Percentiles rank a stretch among this genome's conserved stretches.
Evolutionary conservation across 805 yeast species (phyloP).

Genomic region (Candida sanyiensis): DNA sequence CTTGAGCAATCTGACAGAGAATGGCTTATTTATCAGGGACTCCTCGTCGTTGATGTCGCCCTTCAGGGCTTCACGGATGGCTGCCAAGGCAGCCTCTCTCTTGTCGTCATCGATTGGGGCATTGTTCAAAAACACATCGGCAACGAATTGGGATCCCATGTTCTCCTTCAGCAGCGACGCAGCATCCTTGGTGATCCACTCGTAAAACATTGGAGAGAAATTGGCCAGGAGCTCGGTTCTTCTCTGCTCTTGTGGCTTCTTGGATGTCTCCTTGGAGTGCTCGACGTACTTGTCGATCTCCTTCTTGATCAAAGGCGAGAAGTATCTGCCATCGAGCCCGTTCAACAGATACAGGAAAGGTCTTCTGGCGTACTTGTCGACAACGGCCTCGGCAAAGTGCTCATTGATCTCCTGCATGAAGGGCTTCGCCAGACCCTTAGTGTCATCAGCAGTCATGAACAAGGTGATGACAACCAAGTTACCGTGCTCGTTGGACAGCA

Average conservation of each 20-base stretch:
- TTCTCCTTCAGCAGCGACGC: constrained; percentile 54
- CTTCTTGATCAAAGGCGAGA: constrained; percentile 62
- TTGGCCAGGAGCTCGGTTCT: constrained; percentile 59
- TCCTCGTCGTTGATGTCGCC: constrained; percentile 61
- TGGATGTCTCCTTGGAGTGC: constrained; percentile 64
- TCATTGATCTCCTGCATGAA: constrained; percentile 56
- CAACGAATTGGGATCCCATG: constrained; percentile 76
- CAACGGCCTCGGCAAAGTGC: constrained; percentile 47
- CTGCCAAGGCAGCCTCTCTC: constrained; percentile 46
- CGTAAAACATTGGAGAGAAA: constrained; percentile 62
- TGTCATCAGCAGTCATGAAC: constrained; percentile 88
- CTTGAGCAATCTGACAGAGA: constrained; percentile 67
- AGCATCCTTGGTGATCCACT: constrained; percentile 46
- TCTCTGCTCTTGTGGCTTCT: constrained; percentile 77
- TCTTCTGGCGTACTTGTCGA: constrained; percentile 78
- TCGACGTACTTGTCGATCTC: constrained; percentile 56
- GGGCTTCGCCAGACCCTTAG: constrained; percentile 72
- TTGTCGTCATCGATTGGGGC: constrained; percentile 35
- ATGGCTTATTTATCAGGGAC: constrained; percentile 67
- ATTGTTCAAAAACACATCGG: constrained; percentile 64
- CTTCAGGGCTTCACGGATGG: constrained; percentile 51
- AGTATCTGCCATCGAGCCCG: constrained; percentile 77
- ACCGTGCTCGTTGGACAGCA: constrained; percentile 83
- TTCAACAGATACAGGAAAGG: constrained; percentile 77
- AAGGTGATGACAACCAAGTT: constrained; percentile 71